A percentile compares a stretch with the other conserved stretches of the same genome.
Conservation (phyloP, 2,329 filamentous ascomycete species). For the Diatrype stigma region DNA sequence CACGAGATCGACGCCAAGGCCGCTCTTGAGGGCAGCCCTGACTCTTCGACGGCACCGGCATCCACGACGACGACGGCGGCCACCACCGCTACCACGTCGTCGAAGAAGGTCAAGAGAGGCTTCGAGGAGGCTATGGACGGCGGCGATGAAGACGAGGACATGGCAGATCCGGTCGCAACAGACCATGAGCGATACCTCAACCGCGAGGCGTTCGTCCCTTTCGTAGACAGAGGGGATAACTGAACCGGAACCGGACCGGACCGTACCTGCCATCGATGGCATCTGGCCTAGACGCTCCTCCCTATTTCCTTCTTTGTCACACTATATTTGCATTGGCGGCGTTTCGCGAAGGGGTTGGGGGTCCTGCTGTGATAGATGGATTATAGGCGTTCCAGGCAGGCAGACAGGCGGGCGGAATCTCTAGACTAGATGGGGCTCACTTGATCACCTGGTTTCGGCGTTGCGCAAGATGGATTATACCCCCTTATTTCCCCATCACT, state of each 20-base stretch:
- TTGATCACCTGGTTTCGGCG: constrained; percentile 6
- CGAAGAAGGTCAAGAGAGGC: constrained; percentile 7
- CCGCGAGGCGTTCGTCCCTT: constrained; percentile 5
- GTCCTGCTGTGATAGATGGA: constrained; percentile 1
- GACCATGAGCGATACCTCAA: constrained; percentile 10
- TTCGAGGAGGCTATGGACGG: constrained; percentile 11
- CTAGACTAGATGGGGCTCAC: no score
- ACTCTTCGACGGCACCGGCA: no score
- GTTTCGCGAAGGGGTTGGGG: not conserved
- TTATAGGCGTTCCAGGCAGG: no score
- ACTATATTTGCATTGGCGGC: no score
- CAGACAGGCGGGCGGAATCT: no score
- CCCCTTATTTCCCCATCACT: constrained; percentile 1
- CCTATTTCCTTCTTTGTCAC: no score
- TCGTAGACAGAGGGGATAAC: not conserved
- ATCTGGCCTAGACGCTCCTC: no score
- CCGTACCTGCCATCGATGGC: no score
- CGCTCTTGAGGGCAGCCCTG: no score
- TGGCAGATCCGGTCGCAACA: constrained; percentile 1
- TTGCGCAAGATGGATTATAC: constrained; percentile 12
- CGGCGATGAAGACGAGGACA: constrained; percentile 8
- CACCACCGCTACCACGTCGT: constrained; percentile 8
- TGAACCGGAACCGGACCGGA: not conserved
- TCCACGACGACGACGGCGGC: no score
- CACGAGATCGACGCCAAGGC: constrained; percentile 9